Evolutionary conservation across 805 yeast genomes (phyloP).

Genomic region (Starmerella apicola): DNA sequence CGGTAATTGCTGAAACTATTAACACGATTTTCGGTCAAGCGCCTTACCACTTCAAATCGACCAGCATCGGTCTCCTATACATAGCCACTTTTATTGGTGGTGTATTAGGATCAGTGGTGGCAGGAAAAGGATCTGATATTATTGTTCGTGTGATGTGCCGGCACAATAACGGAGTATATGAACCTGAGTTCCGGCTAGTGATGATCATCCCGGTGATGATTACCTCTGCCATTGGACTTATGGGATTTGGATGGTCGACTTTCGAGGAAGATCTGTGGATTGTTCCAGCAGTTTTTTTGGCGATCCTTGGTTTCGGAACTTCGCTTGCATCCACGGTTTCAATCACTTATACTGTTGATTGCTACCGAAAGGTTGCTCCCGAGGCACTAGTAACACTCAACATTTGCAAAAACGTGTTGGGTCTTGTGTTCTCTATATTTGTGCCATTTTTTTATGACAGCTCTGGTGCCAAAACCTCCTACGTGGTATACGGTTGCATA

Average conservation of each 20-base stretch:
- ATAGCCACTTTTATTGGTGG: conserved; percentile 48
- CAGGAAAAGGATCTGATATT: conserved; percentile 40
- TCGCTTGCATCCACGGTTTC: conserved; percentile 50
- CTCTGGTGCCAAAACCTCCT: conserved; percentile 36
- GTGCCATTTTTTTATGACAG: conserved; percentile 35
- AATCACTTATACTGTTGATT: conserved; percentile 47
- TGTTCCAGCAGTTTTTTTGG: conserved; percentile 46
- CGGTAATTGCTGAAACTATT: conserved; percentile 46
- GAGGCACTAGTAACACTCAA: conserved; percentile 48
- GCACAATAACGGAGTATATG: conserved; percentile 44
- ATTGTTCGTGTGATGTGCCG: conserved; percentile 35
- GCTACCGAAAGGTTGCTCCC: conserved; percentile 44
- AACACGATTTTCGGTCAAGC: conserved; percentile 35
- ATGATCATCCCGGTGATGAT: conserved; percentile 42
- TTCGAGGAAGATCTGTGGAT: conserved; percentile 38
- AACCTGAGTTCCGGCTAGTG: conserved; percentile 48
- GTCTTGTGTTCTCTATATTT: conserved; percentile 45
- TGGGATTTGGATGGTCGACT: conserved; percentile 55
- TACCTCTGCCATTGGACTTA: conserved; percentile 37
- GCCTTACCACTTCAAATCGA: conserved; percentile 37
- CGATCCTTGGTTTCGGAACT: conserved; percentile 46
- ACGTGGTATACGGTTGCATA: conserved; percentile 40
- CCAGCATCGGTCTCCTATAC: conserved; percentile 42
- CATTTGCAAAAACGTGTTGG: conserved; percentile 41
- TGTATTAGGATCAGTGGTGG: conserved; percentile 41